Conservation (phyloP, 352 stramenopile genomes). For the Elongisporangium prolatum region DNA sequence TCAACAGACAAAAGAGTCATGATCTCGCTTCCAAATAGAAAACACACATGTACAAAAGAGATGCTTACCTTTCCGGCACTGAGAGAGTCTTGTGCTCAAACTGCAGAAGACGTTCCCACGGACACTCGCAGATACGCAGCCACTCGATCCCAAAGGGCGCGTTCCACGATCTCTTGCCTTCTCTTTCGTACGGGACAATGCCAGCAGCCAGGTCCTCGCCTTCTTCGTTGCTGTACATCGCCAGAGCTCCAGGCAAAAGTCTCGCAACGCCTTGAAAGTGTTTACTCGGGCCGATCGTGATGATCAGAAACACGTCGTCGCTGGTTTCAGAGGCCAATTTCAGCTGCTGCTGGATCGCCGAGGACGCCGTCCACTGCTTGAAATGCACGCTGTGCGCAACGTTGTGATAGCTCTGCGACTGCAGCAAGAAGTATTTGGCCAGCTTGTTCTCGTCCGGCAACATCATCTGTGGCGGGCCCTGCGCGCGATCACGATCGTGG, state of each 20-base stretch:
- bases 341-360: conserved; percentile 47
- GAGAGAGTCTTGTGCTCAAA: conserved; percentile 67
- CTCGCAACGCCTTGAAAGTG: conserved; percentile 78
- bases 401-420: conserved; percentile 80
- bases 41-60: background rate
- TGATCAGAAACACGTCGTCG: conserved; percentile 80
- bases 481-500: background rate
- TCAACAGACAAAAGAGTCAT: conserved; percentile 3
- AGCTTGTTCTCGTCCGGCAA: conserved; percentile 72
- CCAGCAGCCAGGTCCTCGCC: conserved; percentile 46
- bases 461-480: conserved; percentile 12
- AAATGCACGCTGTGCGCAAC: conserved; percentile 77
- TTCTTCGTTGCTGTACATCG: conserved; percentile 24
- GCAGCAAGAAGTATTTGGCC: conserved; percentile 82
- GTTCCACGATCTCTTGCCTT: conserved; percentile 44
- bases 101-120: conserved; percentile 70
- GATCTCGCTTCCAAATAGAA: background rate
- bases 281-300: conserved; percentile 65
- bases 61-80: conserved; percentile 53
- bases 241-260: conserved; percentile 27
- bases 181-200: conserved; percentile 57
- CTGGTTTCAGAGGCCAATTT: conserved; percentile 67
- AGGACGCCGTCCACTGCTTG: conserved; percentile 56
- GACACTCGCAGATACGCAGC: conserved; percentile 85
- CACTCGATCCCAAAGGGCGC: conserved; percentile 74